A percentile compares a stretch with the other conserved stretches of the same genome.
Evolutionary conservation across 1,284 basidiomycete species (phyloP).

Genomic region (Leucoagaricus sp.): DNA sequence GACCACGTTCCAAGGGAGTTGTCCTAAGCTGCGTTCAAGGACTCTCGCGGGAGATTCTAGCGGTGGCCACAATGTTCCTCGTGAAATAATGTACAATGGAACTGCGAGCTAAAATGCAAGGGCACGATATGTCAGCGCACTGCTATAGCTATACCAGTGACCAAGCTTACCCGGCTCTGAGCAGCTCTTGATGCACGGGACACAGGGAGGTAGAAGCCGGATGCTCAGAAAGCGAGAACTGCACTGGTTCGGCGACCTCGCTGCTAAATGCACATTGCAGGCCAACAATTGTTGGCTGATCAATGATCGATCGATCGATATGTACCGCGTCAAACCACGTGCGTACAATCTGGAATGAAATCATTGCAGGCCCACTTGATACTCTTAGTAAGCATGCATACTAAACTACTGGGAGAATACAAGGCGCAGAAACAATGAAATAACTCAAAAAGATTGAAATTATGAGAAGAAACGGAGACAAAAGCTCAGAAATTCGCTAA

Average conservation of each 20-base stretch:
- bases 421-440: background rate
- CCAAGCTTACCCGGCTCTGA: too few relatives aligned
- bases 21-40: background rate
- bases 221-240: too few relatives aligned
- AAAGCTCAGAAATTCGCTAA: slow-evolving; percentile 22
- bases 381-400: background rate
- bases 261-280: slow-evolving; percentile 1
- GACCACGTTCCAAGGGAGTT: background rate
- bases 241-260: background rate
- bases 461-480: background rate
- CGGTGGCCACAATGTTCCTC: too few relatives aligned
- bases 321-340: too few relatives aligned
- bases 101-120: too few relatives aligned
- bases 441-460: background rate
- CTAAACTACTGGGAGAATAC: background rate
- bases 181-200: too few relatives aligned
- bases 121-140: too few relatives aligned
- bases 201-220: too few relatives aligned
- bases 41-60: too few relatives aligned
- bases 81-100: too few relatives aligned
- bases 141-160: too few relatives aligned
- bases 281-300: slow-evolving; percentile 2
- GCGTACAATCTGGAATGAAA: background rate
- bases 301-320: slow-evolving; percentile 20
- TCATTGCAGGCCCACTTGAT: background rate